phyloP scores from a whole-genome alignment of 1,284 basidiomycete species.

The Taiwanofungus camphoratus region DNA sequence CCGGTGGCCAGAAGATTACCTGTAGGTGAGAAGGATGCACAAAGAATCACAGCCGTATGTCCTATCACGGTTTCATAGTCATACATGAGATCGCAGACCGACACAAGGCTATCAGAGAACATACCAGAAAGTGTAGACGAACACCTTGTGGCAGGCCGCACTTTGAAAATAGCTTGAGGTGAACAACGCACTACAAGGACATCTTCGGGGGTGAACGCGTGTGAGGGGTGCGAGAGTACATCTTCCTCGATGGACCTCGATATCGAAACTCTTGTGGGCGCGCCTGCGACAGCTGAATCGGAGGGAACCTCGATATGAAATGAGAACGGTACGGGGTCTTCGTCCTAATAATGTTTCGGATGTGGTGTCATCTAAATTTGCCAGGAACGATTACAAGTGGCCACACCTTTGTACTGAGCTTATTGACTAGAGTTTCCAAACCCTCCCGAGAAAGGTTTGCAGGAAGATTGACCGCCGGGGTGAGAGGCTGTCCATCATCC shows the following conservation, averaged over 20 bases:
- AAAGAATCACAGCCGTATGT: conserved; percentile 91
- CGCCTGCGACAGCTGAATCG: conserved; percentile 43
- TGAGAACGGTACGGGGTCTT: conserved; percentile 85
- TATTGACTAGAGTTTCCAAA: conserved; percentile 83
- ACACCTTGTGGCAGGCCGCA: conserved; percentile 89
- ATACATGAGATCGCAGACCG: not conserved
- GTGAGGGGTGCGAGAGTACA: conserved; percentile 65
- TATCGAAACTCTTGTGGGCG: conserved; percentile 75
- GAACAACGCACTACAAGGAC: conserved; percentile 84
- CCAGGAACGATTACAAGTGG: conserved; percentile 3
- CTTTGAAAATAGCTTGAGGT: conserved; percentile 94
- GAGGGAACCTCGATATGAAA: conserved; percentile 77
- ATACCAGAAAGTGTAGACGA: conserved; percentile 85
- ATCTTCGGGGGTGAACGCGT: conserved; percentile 80
- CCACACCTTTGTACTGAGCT: conserved; percentile 66
- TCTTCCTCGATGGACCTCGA: conserved; percentile 77
- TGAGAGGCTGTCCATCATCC: conserved; percentile 74
- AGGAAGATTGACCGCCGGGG: conserved; percentile 83
- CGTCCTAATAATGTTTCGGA: conserved; percentile 41
- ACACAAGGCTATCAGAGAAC: conserved; percentile 14
- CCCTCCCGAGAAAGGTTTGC: conserved; percentile 83
- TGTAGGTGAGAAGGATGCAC: conserved; percentile 93
- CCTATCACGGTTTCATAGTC: conserved; percentile 38
- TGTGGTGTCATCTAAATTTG: not conserved
- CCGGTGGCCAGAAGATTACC: conserved; percentile 90